phyloP scores from a whole-genome alignment of 495 filamentous ascomycete genomes.

The Hyaloscypha finlandica region DNA sequence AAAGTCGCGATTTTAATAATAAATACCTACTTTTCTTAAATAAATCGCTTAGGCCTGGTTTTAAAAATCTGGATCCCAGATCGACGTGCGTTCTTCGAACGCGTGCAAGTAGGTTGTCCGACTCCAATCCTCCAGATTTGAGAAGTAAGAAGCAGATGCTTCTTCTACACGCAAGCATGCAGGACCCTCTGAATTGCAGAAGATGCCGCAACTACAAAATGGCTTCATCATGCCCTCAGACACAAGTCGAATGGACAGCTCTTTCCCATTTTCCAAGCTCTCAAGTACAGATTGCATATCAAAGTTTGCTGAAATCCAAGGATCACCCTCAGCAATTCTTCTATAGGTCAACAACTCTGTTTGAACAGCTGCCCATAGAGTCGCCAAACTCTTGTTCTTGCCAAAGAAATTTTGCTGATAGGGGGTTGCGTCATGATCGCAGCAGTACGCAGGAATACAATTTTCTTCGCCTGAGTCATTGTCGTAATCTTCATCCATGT shows the following conservation, averaged over 20 bases:
- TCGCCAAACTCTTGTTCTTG: constrained; percentile 23
- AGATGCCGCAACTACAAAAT: constrained; percentile 30
- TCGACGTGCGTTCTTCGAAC: too few relatives aligned
- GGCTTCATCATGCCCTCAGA: constrained; percentile 32
- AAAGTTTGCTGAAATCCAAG: constrained; percentile 36
- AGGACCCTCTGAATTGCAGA: constrained; percentile 10
- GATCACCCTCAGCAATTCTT: constrained; percentile 31
- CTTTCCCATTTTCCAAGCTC: constrained; percentile 19
- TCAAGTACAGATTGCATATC: constrained; percentile 29
- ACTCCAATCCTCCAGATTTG: constrained; percentile 35
- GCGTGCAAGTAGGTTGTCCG: constrained; percentile 21
- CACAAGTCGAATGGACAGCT: constrained; percentile 26
- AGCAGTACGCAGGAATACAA: constrained; percentile 9
- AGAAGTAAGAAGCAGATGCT: constrained; percentile 31
- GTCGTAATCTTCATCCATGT: not conserved
- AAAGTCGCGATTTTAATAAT: too few relatives aligned
- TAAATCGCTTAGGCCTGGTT: too few relatives aligned
- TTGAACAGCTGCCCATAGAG: constrained; percentile 35
- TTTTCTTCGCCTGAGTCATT: constrained; percentile 3
- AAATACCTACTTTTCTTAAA: too few relatives aligned
- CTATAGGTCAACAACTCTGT: constrained; percentile 36
- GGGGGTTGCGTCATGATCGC: not conserved
- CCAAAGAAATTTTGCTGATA: constrained; percentile 28
- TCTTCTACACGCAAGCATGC: constrained; percentile 25
- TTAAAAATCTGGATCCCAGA: too few relatives aligned